Percentiles rank a stretch among this genome's conserved stretches.
Conservation (phyloP, 2,329 filamentous ascomycete species). For the Trichoderma sp. region DNA sequence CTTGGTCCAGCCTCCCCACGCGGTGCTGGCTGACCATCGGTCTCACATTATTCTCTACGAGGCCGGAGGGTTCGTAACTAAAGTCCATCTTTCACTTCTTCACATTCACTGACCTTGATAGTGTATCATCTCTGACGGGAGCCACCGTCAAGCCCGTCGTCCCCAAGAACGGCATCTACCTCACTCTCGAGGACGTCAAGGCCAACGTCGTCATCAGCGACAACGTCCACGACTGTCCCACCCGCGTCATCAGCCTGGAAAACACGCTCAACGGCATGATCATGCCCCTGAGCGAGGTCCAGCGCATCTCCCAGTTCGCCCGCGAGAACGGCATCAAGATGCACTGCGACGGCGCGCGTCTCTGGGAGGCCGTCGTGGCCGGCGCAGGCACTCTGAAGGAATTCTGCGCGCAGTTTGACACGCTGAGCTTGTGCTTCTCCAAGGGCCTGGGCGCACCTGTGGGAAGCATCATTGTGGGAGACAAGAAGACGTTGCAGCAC, state of each 20-base stretch:
- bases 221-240: constrained; percentile 79
- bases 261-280: constrained; percentile 83
- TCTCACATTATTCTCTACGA: constrained; percentile 75
- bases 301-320: constrained; percentile 72
- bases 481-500: constrained; percentile 42
- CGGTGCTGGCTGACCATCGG: constrained; percentile 76
- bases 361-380: constrained; percentile 80
- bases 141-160: constrained; percentile 69
- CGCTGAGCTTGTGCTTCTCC: constrained; percentile 76
- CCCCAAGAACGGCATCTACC: constrained; percentile 71
- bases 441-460: constrained; percentile 84
- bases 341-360: constrained; percentile 77
- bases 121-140: constrained; percentile 71
- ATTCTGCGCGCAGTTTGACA: constrained; percentile 72
- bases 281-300: constrained; percentile 73
- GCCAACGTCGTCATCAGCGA: constrained; percentile 66
- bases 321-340: constrained; percentile 65
- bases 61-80: constrained; percentile 58
- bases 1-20: constrained; percentile 77
- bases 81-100: neutral
- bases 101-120: constrained; percentile 42
- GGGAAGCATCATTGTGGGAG: constrained; percentile 72
- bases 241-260: constrained; percentile 79
- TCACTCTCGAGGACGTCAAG: constrained; percentile 77
- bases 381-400: constrained; percentile 69